Conservation (phyloP, 331 rosid species). For the Malus hybrid region DNA sequence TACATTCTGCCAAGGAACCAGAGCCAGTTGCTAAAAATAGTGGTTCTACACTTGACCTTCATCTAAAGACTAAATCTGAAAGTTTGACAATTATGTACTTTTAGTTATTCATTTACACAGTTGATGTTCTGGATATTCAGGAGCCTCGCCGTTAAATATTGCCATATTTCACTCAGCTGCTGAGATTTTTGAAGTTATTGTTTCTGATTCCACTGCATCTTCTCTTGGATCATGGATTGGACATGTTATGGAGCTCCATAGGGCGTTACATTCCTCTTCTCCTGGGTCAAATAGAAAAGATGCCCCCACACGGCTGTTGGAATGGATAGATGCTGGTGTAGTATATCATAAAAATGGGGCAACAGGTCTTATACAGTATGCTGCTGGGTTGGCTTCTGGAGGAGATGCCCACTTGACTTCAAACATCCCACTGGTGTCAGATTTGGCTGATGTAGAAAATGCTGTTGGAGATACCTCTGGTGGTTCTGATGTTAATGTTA, state of each 20-base stretch:
- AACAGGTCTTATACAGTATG: constrained; percentile 77
- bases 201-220: constrained; percentile 81
- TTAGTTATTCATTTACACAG: constrained; percentile 7
- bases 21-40: constrained; percentile 57
- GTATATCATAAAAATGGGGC: constrained; percentile 89
- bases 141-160: constrained; percentile 71
- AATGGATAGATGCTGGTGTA: constrained; percentile 96
- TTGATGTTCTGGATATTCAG: constrained; percentile 36
- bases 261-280: constrained; percentile 81
- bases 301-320: constrained; percentile 91
- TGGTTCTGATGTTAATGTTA: constrained; percentile 82
- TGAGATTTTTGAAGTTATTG: constrained; percentile 95
- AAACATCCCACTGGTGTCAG: constrained; percentile 66
- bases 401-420: constrained; percentile 90
- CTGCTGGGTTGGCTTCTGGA: constrained; percentile 91
- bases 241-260: constrained; percentile 82
- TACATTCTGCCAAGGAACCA: constrained; percentile 66
- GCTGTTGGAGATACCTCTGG: constrained; percentile 65
- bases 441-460: constrained; percentile 79
- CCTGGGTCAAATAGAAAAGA: constrained; percentile 93
- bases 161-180: constrained; percentile 96
- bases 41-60: constrained; percentile 39
- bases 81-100: not conserved
- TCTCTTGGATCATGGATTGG: constrained; percentile 84
- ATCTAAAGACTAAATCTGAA: not conserved